phyloP scores from a whole-genome alignment of 2,329 filamentous ascomycete species.

The Penicillium hesseltinei region DNA sequence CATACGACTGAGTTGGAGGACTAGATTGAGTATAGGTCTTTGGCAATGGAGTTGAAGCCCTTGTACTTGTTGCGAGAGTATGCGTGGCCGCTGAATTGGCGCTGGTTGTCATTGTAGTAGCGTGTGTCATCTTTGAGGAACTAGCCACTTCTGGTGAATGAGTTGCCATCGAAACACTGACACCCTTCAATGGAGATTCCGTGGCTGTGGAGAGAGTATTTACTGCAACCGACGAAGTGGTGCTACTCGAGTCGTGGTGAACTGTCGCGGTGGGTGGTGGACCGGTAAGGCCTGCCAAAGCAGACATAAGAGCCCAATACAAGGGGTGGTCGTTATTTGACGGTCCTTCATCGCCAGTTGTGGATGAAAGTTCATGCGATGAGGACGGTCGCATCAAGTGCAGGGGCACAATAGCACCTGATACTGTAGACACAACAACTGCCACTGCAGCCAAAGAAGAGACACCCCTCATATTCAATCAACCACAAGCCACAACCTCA shows the following conservation, averaged over 20 bases:
- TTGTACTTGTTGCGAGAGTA: neutral
- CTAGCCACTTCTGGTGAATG: neutral
- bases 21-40: neutral
- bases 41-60: neutral
- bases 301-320: conserved; percentile 1
- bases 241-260: neutral
- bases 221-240: neutral
- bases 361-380: neutral
- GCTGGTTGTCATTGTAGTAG: neutral
- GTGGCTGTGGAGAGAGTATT: neutral
- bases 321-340: neutral
- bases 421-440: conserved; percentile 11
- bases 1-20: neutral
- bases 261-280: neutral
- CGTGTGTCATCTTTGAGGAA: neutral
- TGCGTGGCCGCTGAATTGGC: neutral
- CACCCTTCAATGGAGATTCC: no score
- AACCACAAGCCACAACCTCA: conserved; percentile 6
- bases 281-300: neutral
- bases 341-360: no score
- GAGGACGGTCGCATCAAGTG: neutral
- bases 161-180: neutral
- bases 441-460: conserved; percentile 14
- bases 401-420: conserved; percentile 16
- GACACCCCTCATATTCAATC: conserved; percentile 19